Evolutionary conservation across 129 eudicot species (phyloP), one percentile per base, ranked within the genome.

Genomic region (Ambrosia trifida): DNA sequence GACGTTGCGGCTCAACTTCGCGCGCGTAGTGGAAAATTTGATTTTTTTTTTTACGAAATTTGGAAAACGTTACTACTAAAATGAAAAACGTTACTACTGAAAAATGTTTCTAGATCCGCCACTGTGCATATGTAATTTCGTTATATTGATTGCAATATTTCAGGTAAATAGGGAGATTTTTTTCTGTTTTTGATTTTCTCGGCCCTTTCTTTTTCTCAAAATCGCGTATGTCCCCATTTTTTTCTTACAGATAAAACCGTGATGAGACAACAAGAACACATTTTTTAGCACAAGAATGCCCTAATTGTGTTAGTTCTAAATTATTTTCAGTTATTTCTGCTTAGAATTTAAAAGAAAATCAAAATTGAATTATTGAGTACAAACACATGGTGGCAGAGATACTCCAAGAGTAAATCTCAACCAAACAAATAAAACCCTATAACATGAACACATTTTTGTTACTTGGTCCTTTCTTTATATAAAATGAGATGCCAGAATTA

Each of bases 401-500:
- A 10, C 18, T 54, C 18, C 32, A 54, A 56, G 44, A 40, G 32
- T 43, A 14, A 13, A 56, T 30, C 70, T 35, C 56, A 58, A 68
- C 28, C 57, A 50, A n/a, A 46, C 4, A 47, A 8, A 60, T 1
- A 2, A 58, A 64, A 56, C 64, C 64, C 41, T 58, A 46, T 7
- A 18, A 14, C 75, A 20, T 44, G 45, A 68, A 35, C 70, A 46
- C 19, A 66, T 19, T 24, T 65, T 5, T 18, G 18, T 30, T 61
- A 60, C 61, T 24, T 68, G 70, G 13, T 8, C 36, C 46, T 69
- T 64, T 36, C 14, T 54, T 24, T 47, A 19, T 33, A 59, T 36
- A 35, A 32, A 76, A 49, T 59, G 45, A 47, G 13, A 56, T 66
- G 30, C 61, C 69, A 59, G 59, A 58, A 68, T 68, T 67, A 56